A percentile compares a stretch with the other conserved stretches of the same genome.
These are phyloP conservation scores for Durio zibethinus DNA, from an alignment of 345 rosid genomes.

Conservation along the genomic window DNA sequence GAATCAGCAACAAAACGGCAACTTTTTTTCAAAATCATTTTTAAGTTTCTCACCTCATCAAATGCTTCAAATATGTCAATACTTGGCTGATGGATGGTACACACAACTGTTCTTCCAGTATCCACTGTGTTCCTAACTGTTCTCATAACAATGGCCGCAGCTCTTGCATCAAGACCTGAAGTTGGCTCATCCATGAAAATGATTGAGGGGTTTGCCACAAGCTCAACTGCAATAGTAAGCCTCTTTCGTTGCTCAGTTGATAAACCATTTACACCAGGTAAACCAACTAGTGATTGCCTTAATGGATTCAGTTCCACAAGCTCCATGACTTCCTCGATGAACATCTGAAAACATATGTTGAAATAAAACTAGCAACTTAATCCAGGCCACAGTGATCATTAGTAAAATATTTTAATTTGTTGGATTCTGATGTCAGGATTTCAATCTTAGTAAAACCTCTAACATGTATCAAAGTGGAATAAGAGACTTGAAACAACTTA, in stretches of 20 bases:
- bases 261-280: slow-evolving; percentile 81
- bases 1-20: background rate
- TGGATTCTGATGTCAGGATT: background rate
- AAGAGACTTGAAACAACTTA: background rate
- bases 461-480: background rate
- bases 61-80: slow-evolving; percentile 89
- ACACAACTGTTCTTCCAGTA: slow-evolving; percentile 85
- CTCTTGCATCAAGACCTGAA: slow-evolving; percentile 92
- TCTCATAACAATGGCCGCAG: slow-evolving; percentile 93
- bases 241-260: slow-evolving; percentile 87
- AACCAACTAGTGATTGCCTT: slow-evolving; percentile 63
- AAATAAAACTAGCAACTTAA: background rate
- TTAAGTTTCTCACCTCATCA: slow-evolving; percentile 54
- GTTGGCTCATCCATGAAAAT: slow-evolving; percentile 98
- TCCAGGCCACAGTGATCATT: background rate
- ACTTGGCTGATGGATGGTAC: slow-evolving; percentile 96
- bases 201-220: slow-evolving; percentile 87
- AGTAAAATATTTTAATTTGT: background rate
- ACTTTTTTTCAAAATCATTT: background rate
- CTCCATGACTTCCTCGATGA: slow-evolving; percentile 86
- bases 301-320: slow-evolving; percentile 67
- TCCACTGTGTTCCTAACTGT: slow-evolving; percentile 87
- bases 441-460: background rate
- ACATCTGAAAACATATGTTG: slow-evolving; percentile 43
- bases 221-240: slow-evolving; percentile 88